These are phyloP conservation scores for Dactylellina leptospora DNA, from an alignment of 2,329 filamentous ascomycete genomes.

Conservation along the genomic window DNA sequence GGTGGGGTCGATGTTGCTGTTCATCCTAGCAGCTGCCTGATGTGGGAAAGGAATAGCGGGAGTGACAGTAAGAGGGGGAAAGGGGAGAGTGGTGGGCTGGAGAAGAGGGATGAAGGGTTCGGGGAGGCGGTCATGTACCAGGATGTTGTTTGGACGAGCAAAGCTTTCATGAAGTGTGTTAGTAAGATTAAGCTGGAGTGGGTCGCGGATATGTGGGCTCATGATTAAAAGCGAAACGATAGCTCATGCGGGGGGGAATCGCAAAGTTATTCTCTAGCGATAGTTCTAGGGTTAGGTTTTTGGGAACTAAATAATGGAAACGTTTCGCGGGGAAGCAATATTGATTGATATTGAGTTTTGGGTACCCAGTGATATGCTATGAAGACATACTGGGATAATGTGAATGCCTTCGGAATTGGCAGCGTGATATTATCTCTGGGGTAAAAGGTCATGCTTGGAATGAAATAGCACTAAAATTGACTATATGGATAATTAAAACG, in stretches of 20 bases:
- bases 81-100: conserved; percentile 19
- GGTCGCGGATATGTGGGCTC: conserved; percentile 55
- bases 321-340: too few species aligned
- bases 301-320: too few species aligned
- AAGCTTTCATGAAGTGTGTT: conserved; percentile 65
- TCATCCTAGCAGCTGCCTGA: conserved; percentile 67
- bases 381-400: too few species aligned
- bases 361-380: too few species aligned
- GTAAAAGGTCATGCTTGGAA: neutral
- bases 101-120: conserved; percentile 56
- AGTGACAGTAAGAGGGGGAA: conserved; percentile 27
- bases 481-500: too few species aligned
- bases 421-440: neutral
- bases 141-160: conserved; percentile 67
- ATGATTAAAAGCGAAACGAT: conserved; percentile 8
- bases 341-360: too few species aligned
- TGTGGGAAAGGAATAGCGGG: conserved; percentile 56
- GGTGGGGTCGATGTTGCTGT: conserved; percentile 63
- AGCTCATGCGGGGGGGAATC: too few species aligned
- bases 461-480: too few species aligned
- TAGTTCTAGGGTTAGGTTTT: too few species aligned
- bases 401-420: too few species aligned
- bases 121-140: conserved; percentile 66
- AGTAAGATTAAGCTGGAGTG: conserved; percentile 65
- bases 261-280: too few species aligned